Evolutionary conservation across 2,329 filamentous ascomycete species (phyloP), one percentile per base, ranked within the genome.

Genomic region (Mariannaea sp.): DNA sequence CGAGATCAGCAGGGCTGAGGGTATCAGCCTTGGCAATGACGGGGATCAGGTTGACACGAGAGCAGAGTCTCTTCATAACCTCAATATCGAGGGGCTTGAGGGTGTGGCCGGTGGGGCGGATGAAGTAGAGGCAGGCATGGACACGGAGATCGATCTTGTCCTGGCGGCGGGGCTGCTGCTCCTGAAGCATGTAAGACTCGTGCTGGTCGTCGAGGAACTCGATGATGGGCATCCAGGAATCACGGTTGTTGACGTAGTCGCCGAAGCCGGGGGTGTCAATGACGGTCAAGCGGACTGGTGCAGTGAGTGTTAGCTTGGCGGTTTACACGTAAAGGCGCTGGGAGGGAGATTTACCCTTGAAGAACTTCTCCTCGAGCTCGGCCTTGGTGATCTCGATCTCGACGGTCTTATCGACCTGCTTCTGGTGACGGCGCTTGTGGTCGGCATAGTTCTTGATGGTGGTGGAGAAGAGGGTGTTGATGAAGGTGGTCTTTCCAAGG

Each of bases 391-490:
- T 99, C 78, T 99, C 94, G 68, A 99, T 99, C 81, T 99, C 95
- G 63, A 99, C 94, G 9, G 94, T 99, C 85, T 97, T 97, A 81
- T 99, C 94, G 66, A 97, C 86, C 82, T 99, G 94, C 86, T 99
- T 99, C 79, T 94, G 90, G 78, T 99, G 94, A 72, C 94, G 90
- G 77, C 92, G 90, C 84, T 96, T 96, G 85, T 99, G 93, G 78
- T 99, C 94, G 84, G 94, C 94, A 77, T 99, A 99, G 85, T 97
- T 99, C 85, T 99, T 99, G 85, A 99, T 99, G 69, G 94, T 99
- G 65, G 95, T 99, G 60, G 94, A 99, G 84, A 99, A 99, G 57
- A 99, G 87, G 56, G 94, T 99, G 87, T 99, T 99, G 86, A 99
- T 97, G 80, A 99, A 99, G 70, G 94, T 99, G 20, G 95, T 99